Base-by-base conservation (phyloP, 2,329 filamentous ascomycete species). In the Alternaria infectoria region DNA sequence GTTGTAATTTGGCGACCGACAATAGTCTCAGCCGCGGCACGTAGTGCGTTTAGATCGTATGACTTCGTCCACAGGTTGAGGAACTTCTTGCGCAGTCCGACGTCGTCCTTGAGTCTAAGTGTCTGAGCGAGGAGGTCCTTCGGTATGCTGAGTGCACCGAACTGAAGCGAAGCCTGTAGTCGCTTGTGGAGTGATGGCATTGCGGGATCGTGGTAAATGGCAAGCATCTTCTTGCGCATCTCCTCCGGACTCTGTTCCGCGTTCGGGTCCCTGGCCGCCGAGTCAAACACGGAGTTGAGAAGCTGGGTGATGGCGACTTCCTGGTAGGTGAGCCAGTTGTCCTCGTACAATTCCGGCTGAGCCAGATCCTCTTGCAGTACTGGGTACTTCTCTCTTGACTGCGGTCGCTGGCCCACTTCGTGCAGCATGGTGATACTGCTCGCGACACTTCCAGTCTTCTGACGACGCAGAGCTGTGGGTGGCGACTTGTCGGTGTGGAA, bases 261-360 rank as follows among this genome's bases (percentile, higher is more conserved):
- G 32, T 75, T 74, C 4, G 69, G 65, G 55, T 72, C 66, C 40
- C 65, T 69, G 44, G 51, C 67, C 0, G 79, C 75, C 5, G 80
- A 74, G 36, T 83, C 76, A 68, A 89, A 87, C 51, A 89, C 77
- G 13, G 80, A 80, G 73, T 90, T 90, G 50, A 87, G 74, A 7
- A 90, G 79, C 70, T 89, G 87, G 0, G 87, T 87, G 47, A 90
- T 84, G 40, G 86, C 85, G 21, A 86, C 79, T 71, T 90, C 88
- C 70, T 90, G 88, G 64, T 89, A 85, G 12, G 81, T 82, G 40
- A 90, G 84, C 88, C 88, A 90, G 59, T 85, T 82, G 49, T 89
- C 87, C 69, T 90, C 87, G 72, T 89, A 89, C 66, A 90, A 80
- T 57, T 85, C 82, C n/a, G 87, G 83, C 51, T 85, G 84, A 3